These are phyloP conservation scores for Nitzschia palea DNA, from an alignment of 108 stramenopile genomes.

Conservation along the genomic window DNA sequence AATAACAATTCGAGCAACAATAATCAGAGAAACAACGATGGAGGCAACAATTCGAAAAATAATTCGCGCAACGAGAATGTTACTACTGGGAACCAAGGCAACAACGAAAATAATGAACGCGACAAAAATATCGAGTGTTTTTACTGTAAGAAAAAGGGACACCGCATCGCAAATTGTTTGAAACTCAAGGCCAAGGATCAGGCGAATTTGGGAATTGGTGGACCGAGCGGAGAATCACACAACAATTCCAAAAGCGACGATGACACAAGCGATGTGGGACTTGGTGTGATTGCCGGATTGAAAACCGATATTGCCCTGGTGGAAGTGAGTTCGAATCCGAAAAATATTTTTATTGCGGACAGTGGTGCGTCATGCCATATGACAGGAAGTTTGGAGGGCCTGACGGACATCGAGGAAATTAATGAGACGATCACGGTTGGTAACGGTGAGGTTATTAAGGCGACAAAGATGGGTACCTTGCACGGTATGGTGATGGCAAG, in stretches of 20 bases:
- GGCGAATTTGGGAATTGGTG: background rate
- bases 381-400: too few species aligned
- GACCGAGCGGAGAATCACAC: background rate
- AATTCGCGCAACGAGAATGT: background rate
- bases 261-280: background rate
- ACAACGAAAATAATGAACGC: background rate
- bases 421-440: background rate
- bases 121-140: background rate
- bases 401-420: background rate
- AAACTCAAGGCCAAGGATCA: background rate
- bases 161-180: conserved; percentile 5
- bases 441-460: background rate
- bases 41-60: background rate
- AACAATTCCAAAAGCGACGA: background rate
- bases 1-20: too few species aligned
- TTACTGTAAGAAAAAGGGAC: conserved; percentile 12
- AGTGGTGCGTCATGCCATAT: background rate
- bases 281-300: background rate
- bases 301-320: background rate
- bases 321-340: background rate
- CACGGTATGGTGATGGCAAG: background rate
- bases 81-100: background rate
- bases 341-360: background rate
- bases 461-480: background rate
- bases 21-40: background rate